These are phyloP conservation scores for Forsythia suspensa DNA, from an alignment of 257 asterid genomes.

Conservation along the genomic window DNA sequence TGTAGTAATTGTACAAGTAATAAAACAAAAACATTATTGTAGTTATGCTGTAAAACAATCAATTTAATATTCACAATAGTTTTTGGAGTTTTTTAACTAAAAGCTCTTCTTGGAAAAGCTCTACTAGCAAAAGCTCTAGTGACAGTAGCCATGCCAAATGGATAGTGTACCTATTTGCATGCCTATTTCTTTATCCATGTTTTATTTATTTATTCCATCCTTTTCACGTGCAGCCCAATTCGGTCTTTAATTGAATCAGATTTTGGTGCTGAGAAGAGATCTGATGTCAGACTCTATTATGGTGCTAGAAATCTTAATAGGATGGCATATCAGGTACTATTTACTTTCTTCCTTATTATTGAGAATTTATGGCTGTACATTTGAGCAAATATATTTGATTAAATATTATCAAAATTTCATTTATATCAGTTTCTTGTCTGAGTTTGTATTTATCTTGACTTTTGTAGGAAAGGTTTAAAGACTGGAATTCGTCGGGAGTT, in stretches of 20 bases:
- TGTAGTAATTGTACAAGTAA: too few species aligned
- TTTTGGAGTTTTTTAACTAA: too few species aligned
- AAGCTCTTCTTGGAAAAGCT: too few species aligned
- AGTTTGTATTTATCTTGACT: conserved; percentile 5
- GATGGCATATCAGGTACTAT: conserved; percentile 82
- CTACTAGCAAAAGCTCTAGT: too few species aligned
- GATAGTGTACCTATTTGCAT: background rate
- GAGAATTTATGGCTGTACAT: conserved; percentile 3
- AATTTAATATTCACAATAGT: too few species aligned
- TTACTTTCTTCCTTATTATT: conserved; percentile 19
- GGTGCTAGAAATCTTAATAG: conserved; percentile 86
- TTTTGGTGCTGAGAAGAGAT: conserved; percentile 66
- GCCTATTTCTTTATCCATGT: background rate
- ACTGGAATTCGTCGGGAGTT: conserved; percentile 79
- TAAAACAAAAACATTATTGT: too few species aligned
- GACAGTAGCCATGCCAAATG: too few species aligned
- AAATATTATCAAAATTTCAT: background rate
- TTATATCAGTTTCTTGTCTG: background rate
- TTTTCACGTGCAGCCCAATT: conserved; percentile 64
- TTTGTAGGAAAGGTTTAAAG: conserved; percentile 74
- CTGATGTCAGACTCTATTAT: conserved; percentile 86
- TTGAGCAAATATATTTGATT: background rate
- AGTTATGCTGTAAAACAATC: too few species aligned
- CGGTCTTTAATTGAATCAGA: conserved; percentile 84
- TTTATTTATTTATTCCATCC: background rate